Evolutionary conservation across 768 basidiomycete genomes (phyloP).

Genomic region (Tulasnella sp.): DNA sequence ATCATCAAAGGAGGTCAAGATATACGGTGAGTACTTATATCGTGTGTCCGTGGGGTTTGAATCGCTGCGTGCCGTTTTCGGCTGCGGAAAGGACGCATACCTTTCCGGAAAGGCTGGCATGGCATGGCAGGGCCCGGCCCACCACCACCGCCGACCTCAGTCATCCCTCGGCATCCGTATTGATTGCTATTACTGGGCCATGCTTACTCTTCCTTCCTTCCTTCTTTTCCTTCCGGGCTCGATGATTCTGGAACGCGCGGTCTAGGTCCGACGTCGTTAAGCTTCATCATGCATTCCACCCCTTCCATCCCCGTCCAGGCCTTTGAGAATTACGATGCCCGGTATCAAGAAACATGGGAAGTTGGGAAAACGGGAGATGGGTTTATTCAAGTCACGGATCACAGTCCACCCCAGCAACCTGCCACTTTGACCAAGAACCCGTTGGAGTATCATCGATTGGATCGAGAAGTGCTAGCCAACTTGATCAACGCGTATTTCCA

Average conservation of each 20-base stretch:
- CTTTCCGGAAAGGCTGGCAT: background rate
- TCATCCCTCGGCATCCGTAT: conserved; percentile 19
- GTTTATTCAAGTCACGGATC: conserved; percentile 68
- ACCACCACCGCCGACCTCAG: conserved; percentile 37
- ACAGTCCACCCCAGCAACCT: conserved; percentile 32
- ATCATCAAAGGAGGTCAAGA: conserved; percentile 43
- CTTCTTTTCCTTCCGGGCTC: conserved; percentile 16
- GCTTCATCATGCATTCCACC: conserved; percentile 85
- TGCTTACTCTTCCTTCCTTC: conserved; percentile 12
- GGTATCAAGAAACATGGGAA: conserved; percentile 84
- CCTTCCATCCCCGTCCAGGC: conserved; percentile 74
- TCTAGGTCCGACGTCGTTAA: conserved; percentile 76
- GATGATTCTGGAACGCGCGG: conserved; percentile 29
- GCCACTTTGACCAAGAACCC: conserved; percentile 32
- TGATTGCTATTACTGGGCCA: conserved; percentile 18
- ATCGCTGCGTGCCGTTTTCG: background rate
- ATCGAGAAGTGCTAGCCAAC: conserved; percentile 66
- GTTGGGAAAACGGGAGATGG: conserved; percentile 79
- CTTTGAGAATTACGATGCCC: conserved; percentile 80
- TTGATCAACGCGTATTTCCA: conserved; percentile 89
- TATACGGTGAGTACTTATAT: conserved; percentile 36
- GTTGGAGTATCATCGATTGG: conserved; percentile 47
- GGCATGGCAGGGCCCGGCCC: conserved; percentile 26
- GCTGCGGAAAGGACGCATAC: conserved; percentile 3
- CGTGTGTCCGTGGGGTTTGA: background rate